Evolutionary conservation across 305 asterid genomes (phyloP).

Genomic region (Nicotiana rustica): DNA sequence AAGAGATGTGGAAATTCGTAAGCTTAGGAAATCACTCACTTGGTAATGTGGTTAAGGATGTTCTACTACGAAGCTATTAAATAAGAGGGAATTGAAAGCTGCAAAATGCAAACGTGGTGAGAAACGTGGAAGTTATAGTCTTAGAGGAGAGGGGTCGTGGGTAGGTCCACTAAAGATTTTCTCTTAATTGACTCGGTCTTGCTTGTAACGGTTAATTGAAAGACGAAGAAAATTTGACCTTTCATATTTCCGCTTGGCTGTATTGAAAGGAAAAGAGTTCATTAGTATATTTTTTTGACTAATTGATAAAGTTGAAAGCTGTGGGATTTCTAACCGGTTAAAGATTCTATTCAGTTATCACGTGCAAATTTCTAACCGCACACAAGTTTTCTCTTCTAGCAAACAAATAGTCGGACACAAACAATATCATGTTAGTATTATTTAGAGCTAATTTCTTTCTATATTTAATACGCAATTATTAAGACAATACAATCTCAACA

Average conservation of each 20-base stretch:
- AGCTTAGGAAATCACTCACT: background rate
- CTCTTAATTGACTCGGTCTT: conserved; percentile 26
- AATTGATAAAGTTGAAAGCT: background rate
- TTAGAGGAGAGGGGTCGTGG: conserved; percentile 24
- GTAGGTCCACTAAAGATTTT: conserved; percentile 24
- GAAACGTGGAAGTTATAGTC: conserved; percentile 36
- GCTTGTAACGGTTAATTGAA: background rate
- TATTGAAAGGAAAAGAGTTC: background rate
- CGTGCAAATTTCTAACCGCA: background rate
- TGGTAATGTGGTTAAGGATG: background rate
- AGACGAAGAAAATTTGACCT: background rate
- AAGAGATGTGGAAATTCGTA: background rate
- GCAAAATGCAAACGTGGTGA: conserved; percentile 28
- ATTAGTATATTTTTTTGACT: background rate
- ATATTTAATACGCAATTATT: background rate
- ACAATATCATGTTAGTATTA: background rate
- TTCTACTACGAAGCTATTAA: conserved; percentile 9
- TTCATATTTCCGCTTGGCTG: background rate
- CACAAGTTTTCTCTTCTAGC: background rate
- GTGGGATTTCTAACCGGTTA: background rate
- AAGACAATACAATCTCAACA: too few relatives aligned
- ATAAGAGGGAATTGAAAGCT: conserved; percentile 1
- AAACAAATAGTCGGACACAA: background rate
- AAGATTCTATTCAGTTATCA: background rate
- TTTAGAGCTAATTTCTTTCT: background rate